A percentile compares a stretch with the other conserved stretches of the same genome.
Conservation (phyloP, 2,329 filamentous ascomycete species). For the Gnomoniopsis smithogilvyi region DNA sequence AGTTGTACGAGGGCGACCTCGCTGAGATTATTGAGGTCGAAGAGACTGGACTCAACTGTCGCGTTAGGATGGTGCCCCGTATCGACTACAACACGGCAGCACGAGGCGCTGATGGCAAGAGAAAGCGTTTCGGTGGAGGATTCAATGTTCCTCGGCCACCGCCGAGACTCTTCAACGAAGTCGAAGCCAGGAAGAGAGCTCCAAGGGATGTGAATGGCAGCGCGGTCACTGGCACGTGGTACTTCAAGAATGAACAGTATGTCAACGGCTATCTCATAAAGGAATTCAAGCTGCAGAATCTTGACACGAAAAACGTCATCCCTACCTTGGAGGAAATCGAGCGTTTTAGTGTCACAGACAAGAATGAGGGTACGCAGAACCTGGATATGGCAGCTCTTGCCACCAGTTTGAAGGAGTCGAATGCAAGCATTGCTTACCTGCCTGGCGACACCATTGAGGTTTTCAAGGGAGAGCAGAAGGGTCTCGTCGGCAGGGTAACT, state of each 20-base stretch:
- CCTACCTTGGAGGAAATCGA: constrained; percentile 93
- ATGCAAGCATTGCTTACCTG: constrained; percentile 77
- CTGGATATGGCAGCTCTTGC: constrained; percentile 89
- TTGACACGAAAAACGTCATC: constrained; percentile 86
- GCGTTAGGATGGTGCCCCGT: constrained; percentile 82
- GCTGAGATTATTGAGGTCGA: constrained; percentile 91
- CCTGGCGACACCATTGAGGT: constrained; percentile 97
- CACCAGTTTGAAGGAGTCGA: constrained; percentile 82
- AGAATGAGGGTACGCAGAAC: constrained; percentile 83
- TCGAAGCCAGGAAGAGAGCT: constrained; percentile 86
- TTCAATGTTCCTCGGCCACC: constrained; percentile 62
- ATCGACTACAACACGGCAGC: constrained; percentile 68
- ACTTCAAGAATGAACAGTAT: constrained; percentile 85
- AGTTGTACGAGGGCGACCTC: constrained; percentile 83
- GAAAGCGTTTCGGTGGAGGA: constrained; percentile 64
- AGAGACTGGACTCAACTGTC: constrained; percentile 85
- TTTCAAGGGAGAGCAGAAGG: constrained; percentile 91
- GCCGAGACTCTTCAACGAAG: constrained; percentile 87
- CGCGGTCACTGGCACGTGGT: constrained; percentile 76
- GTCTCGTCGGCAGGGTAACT: constrained; percentile 79
- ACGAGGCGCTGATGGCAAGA: constrained; percentile 59
- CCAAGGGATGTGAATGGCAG: constrained; percentile 62
- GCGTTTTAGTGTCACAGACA: constrained; percentile 82
- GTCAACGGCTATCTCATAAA: constrained; percentile 92
- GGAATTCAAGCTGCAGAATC: constrained; percentile 83